Percentiles rank a stretch among this genome's conserved stretches.
These are phyloP conservation scores for Mediolabrus comicus DNA, from an alignment of 108 stramenopile species.

Conservation along the genomic window DNA sequence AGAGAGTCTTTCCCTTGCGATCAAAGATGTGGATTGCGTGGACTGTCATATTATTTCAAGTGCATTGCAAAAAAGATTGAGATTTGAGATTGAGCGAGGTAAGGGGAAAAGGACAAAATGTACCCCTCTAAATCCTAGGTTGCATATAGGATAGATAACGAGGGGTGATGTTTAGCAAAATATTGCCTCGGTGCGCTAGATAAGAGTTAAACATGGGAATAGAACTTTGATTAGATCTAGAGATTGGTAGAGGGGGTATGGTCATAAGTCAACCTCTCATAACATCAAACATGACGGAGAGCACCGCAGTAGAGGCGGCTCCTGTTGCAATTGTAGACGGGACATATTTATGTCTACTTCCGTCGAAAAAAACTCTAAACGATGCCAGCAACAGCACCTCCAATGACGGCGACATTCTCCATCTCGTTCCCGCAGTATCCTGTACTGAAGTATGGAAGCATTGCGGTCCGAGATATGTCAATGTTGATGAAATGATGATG, in stretches of 20 bases:
- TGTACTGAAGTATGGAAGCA: not conserved
- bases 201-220: no score
- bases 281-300: not conserved
- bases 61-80: not conserved
- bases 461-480: not conserved
- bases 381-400: not conserved
- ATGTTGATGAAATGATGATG: not conserved
- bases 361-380: not conserved
- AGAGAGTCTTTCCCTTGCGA: conserved; percentile 85
- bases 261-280: no score
- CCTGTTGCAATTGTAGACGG: conserved; percentile 30
- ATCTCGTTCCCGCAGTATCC: conserved; percentile 2
- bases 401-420: conserved; percentile 1
- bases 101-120: no score
- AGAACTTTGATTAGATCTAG: no score
- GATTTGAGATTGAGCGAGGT: no score
- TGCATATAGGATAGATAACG: no score
- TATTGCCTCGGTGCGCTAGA: no score
- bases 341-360: conserved; percentile 30
- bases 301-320: not conserved
- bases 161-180: no score
- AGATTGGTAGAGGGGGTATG: no score
- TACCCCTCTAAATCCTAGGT: no score
- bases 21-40: conserved; percentile 88
- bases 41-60: conserved; percentile 71